Base-by-base conservation (phyloP, 1,284 basidiomycete genomes). In the Ceratobasidium theobromae region DNA sequence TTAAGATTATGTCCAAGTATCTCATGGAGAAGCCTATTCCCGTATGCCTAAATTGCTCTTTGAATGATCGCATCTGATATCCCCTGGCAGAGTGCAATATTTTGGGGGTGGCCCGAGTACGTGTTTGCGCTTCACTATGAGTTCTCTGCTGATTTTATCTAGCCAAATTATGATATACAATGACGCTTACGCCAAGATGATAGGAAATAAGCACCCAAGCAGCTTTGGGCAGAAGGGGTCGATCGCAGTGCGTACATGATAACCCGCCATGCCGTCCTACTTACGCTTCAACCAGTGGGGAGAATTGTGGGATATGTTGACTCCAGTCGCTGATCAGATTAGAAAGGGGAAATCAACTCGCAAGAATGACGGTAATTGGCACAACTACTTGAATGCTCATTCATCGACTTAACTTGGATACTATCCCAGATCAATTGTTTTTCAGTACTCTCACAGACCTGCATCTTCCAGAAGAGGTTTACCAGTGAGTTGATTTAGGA, bases 81-180 rank as follows among this genome's bases (percentile, higher is more conserved):
- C 21, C 25, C 33, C 2, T 16, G 16, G 14, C 27, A 65, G 60
- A 53, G 49, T 40, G 14, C 49, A 11, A 27, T 65, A 1, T 21
- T 52, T 8, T 65, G 60, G 60, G 41, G 60, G 8, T 65, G 60
- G 60, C 60, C 60, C 4, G 49, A 65, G 60, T 65, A 33, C 4
- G 60, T 52, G 1, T n/a, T n/a, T 40, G 21, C 45, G n/a, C n/a
- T 52, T 23, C n/a, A 6, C 49, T 4, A 14, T 30, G 14, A 16
- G 6, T 6, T 2, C 4, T 9, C 27, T 27, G n/a, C 51, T 65
- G 14, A 65, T 11, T 9, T 9, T 45, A 25, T 5, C 14, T 23
- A 65, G 60, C 12, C 60, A 43, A 30, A 51, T 65, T 3, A 65
- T 65, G 60, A 30, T 70, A 12, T 70, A 70, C 38, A 70, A 70